Conservation (phyloP, 768 basidiomycete genomes). For the Suillus ampliporus region DNA sequence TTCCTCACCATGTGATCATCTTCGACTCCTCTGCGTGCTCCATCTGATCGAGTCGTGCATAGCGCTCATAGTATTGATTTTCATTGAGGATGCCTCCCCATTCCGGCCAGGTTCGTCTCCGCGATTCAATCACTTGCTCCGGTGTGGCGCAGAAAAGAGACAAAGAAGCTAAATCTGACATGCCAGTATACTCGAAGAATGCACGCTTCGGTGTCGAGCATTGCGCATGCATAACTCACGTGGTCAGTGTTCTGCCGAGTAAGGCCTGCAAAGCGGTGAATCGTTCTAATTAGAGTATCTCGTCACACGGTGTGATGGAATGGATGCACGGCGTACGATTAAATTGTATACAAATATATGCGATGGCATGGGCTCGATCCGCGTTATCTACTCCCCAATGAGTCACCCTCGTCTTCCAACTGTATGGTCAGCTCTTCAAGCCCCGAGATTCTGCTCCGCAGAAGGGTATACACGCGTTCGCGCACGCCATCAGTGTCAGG, state of each 20-base stretch:
- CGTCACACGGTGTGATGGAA: neutral
- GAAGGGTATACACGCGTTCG: conserved; percentile 71
- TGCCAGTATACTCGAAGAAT: conserved; percentile 12
- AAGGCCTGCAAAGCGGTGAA: neutral
- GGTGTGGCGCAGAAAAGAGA: conserved; percentile 55
- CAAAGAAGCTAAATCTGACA: conserved; percentile 27
- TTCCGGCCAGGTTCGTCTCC: conserved; percentile 41
- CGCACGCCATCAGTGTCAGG: conserved; percentile 74
- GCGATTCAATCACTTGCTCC: conserved; percentile 48
- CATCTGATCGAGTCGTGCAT: conserved; percentile 43
- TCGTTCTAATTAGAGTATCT: neutral
- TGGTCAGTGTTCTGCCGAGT: neutral
- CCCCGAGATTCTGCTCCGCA: conserved; percentile 77
- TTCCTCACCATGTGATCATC: conserved; percentile 54
- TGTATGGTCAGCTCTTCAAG: conserved; percentile 92
- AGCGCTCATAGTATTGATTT: conserved; percentile 52
- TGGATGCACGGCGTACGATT: conserved; percentile 4
- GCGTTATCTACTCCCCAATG: neutral
- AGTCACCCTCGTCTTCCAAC: conserved; percentile 52
- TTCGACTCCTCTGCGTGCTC: conserved; percentile 52
- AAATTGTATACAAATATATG: conserved; percentile 6
- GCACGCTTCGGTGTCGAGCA: neutral
- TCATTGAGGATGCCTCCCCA: conserved; percentile 52
- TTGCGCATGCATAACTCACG: neutral
- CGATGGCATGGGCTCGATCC: neutral